phyloP scores from a whole-genome alignment of 176 grass and related monocot species.

The Pontederia paniculata region DNA sequence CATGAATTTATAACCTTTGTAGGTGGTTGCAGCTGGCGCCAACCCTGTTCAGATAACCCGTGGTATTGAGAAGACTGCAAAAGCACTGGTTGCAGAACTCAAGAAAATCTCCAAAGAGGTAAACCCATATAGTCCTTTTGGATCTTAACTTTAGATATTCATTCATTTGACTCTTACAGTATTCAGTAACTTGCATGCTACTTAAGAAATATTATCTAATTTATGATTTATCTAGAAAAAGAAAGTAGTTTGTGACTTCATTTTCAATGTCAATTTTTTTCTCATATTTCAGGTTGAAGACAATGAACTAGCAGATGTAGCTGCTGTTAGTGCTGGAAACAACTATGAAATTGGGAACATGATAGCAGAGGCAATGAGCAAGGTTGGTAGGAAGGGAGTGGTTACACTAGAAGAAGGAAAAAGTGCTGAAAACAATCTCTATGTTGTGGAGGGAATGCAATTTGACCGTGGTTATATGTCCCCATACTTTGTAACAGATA shows the following conservation, averaged over 20 bases:
- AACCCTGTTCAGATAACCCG: constrained; percentile 96
- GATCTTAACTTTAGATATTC: not conserved
- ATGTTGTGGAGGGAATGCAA: constrained; percentile 98
- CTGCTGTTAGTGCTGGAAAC: constrained; percentile 94
- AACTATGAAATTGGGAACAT: constrained; percentile 90
- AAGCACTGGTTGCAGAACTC: constrained; percentile 69
- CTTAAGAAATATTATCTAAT: no score
- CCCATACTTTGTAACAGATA: constrained; percentile 92
- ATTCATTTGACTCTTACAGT: no score
- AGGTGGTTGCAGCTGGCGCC: constrained; percentile 92
- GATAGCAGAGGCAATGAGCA: constrained; percentile 97
- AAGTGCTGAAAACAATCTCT: constrained; percentile 78
- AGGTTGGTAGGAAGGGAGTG: constrained; percentile 89
- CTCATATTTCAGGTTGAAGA: constrained; percentile 64
- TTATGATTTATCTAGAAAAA: no score
- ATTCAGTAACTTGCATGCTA: no score
- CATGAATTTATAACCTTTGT: constrained; percentile 8
- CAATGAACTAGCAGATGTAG: constrained; percentile 88
- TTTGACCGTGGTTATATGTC: constrained; percentile 98
- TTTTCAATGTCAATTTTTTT: constrained; percentile 13
- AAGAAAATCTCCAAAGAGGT: constrained; percentile 82
- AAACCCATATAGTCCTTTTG: constrained; percentile 4
- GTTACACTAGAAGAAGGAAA: constrained; percentile 94
- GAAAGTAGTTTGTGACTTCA: not conserved
- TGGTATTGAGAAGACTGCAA: constrained; percentile 88